Evolutionary conservation across 1,284 basidiomycete genomes (phyloP).

Genomic region (Ganoderma meredithae): DNA sequence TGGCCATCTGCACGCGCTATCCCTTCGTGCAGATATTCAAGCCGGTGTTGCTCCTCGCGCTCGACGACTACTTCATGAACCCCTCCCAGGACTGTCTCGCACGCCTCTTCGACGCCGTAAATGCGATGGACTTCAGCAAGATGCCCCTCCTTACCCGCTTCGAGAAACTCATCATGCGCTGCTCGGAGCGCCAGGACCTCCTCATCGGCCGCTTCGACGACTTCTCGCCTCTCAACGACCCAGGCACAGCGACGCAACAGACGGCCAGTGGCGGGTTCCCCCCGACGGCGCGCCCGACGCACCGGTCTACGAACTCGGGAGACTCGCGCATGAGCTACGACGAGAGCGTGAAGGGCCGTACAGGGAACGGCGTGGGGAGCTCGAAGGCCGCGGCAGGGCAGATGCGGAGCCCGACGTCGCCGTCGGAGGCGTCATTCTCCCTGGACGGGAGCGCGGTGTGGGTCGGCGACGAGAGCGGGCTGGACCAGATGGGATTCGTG

Average conservation of each 20-base stretch:
- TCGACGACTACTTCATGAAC: conserved; percentile 93
- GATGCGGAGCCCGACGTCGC: conserved; percentile 53
- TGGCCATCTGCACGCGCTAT: conserved; percentile 95
- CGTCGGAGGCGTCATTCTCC: conserved; percentile 74
- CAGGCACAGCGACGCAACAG: conserved; percentile 34
- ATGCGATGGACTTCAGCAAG: conserved; percentile 86
- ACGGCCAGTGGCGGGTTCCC: conserved; percentile 17
- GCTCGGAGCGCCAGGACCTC: conserved; percentile 90
- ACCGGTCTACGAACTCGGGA: conserved; percentile 60
- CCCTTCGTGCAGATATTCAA: conserved; percentile 99
- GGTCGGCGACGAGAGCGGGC: conserved; percentile 74
- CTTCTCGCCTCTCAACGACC: conserved; percentile 25
- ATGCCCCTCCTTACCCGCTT: conserved; percentile 81
- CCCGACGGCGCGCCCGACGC: conserved; percentile 36
- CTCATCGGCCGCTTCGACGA: conserved; percentile 84
- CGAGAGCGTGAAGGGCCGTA: conserved; percentile 47
- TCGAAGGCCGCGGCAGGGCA: conserved; percentile 43
- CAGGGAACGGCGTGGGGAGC: conserved; percentile 48
- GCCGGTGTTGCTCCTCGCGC: conserved; percentile 92
- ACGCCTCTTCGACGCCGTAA: conserved; percentile 91
- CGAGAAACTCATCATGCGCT: conserved; percentile 91
- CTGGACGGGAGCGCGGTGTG: conserved; percentile 80
- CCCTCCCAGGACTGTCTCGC: conserved; percentile 90
- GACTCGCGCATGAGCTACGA: conserved; percentile 75
- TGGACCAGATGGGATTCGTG: conserved; percentile 41